Percentiles rank a stretch among this genome's conserved stretches.
phyloP scores from a whole-genome alignment of 2,329 filamentous ascomycete species.

The Claviceps monticola region DNA sequence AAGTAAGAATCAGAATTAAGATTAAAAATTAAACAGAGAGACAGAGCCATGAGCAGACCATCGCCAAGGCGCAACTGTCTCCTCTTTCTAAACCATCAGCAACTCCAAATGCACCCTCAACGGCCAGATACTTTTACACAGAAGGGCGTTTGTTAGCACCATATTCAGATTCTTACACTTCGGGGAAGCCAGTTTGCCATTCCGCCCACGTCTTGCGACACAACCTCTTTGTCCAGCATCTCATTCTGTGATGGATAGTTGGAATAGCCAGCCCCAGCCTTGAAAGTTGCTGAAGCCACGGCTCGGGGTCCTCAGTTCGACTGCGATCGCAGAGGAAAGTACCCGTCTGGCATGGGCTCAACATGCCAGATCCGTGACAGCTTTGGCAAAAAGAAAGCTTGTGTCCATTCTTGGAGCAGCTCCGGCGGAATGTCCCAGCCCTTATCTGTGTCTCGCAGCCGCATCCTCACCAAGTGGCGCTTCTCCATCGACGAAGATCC shows the following conservation, averaged over 20 bases:
- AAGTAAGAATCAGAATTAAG: not conserved
- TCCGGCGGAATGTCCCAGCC: slow-evolving; percentile 38
- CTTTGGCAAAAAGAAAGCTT: slow-evolving; percentile 32
- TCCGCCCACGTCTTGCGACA: not conserved
- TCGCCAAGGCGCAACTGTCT: not conserved
- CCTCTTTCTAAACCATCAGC: slow-evolving; percentile 3
- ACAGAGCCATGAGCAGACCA: no score
- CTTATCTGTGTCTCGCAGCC: slow-evolving; percentile 36
- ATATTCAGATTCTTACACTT: not conserved
- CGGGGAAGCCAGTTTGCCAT: not conserved
- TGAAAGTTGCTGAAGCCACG: not conserved
- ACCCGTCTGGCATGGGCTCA: slow-evolving; percentile 46
- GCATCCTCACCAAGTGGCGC: slow-evolving; percentile 47
- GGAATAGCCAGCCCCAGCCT: not conserved
- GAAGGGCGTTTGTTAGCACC: slow-evolving; percentile 2
- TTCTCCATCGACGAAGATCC: slow-evolving; percentile 30
- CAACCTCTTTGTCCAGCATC: not conserved
- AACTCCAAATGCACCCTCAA: not conserved
- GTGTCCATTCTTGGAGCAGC: slow-evolving; percentile 35
- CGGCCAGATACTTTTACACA: slow-evolving; percentile 3
- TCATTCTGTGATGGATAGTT: not conserved
- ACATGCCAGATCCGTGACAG: slow-evolving; percentile 39
- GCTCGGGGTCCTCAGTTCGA: slow-evolving; percentile 30
- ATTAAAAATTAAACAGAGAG: not conserved
- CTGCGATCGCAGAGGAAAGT: slow-evolving; percentile 40